A percentile compares a stretch with the other conserved stretches of the same genome.
phyloP scores from a whole-genome alignment of 2,329 filamentous ascomycete species.

The Alternaria burnsii region DNA sequence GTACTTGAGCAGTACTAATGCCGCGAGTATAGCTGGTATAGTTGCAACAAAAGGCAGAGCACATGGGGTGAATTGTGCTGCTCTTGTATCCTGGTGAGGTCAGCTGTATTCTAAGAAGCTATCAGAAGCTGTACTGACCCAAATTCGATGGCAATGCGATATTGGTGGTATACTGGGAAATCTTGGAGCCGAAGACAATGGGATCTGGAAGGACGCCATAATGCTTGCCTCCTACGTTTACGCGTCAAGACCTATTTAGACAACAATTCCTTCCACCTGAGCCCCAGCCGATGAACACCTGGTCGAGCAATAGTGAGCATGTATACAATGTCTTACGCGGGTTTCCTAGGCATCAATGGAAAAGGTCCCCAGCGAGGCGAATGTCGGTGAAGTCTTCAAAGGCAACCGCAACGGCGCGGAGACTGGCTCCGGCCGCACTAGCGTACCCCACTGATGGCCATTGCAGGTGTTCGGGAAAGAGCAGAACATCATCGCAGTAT shows the following conservation, averaged over 20 bases:
- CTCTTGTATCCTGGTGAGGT: conserved; percentile 42
- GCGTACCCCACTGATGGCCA: conserved; percentile 8
- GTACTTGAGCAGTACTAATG: conserved; percentile 50
- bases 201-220: conserved; percentile 40
- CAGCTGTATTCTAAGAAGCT: conserved; percentile 9
- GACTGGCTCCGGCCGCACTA: conserved; percentile 5
- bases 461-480: neutral
- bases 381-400: conserved; percentile 13
- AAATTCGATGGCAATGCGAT: conserved; percentile 38
- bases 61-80: conserved; percentile 53
- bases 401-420: neutral
- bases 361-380: conserved; percentile 3
- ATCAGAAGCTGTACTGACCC: conserved; percentile 26
- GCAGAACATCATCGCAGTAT: neutral
- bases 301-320: conserved; percentile 25
- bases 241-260: conserved; percentile 20
- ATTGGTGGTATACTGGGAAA: conserved; percentile 27
- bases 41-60: conserved; percentile 52
- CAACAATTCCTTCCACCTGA: conserved; percentile 32
- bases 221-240: conserved; percentile 9
- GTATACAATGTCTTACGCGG: conserved; percentile 4
- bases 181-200: conserved; percentile 23
- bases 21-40: conserved; percentile 50
- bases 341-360: conserved; percentile 18
- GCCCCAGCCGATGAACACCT: conserved; percentile 26